Evolutionary conservation across 1,284 basidiomycete species (phyloP).

Genomic region (Ustilago hordei): DNA sequence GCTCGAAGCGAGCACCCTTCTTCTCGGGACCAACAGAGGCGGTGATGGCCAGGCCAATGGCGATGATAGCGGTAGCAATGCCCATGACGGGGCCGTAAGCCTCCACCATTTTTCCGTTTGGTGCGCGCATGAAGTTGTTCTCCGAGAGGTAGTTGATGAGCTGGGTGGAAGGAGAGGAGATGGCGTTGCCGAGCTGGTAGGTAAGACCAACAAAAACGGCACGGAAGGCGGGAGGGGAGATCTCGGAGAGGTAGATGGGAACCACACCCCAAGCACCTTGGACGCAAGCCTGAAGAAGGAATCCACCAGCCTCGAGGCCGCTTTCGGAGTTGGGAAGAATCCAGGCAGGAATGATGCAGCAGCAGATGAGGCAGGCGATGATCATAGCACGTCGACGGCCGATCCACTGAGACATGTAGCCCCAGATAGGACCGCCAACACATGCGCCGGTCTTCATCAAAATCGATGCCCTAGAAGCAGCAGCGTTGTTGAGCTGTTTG

Average conservation of each 20-base stretch:
- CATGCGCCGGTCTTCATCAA: conserved; percentile 50
- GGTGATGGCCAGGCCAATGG: conserved; percentile 31
- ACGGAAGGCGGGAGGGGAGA: conserved; percentile 52
- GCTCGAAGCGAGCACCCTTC: conserved; percentile 52
- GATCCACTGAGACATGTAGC: conserved; percentile 57
- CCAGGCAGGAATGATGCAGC: conserved; percentile 58
- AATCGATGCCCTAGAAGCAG: conserved; percentile 51
- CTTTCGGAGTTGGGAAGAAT: conserved; percentile 47
- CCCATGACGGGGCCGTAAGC: conserved; percentile 59
- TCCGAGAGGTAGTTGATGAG: conserved; percentile 58
- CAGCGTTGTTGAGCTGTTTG: conserved; percentile 42
- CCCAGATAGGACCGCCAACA: conserved; percentile 55
- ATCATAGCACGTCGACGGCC: conserved; percentile 55
- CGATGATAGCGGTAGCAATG: conserved; percentile 55
- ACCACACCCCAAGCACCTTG: conserved; percentile 59
- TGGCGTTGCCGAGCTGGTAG: conserved; percentile 60
- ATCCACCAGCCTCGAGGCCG: conserved; percentile 56
- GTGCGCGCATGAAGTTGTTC: conserved; percentile 26
- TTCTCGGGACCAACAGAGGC: conserved; percentile 55
- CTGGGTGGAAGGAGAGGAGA: conserved; percentile 69
- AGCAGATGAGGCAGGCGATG: conserved; percentile 35
- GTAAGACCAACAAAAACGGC: conserved; percentile 54
- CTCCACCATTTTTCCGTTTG: conserved; percentile 29
- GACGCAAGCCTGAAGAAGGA: conserved; percentile 53
- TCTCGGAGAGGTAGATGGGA: conserved; percentile 51